phyloP scores from a whole-genome alignment of 371 early-diverging fungal genomes.

The Syncephalastrum contaminatum region DNA sequence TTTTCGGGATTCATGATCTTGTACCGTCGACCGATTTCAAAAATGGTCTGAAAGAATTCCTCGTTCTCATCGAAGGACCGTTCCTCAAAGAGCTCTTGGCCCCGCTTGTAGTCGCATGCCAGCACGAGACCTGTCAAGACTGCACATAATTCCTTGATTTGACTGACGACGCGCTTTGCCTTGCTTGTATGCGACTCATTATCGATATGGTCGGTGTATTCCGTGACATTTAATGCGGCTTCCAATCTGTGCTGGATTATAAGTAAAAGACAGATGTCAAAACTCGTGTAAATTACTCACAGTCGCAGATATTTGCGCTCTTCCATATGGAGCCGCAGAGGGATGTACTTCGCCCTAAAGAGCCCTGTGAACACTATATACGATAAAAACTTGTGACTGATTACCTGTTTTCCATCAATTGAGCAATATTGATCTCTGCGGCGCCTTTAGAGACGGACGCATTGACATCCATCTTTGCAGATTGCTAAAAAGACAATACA shows the following conservation, averaged over 20 bases:
- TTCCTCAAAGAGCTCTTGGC: conserved; percentile 86
- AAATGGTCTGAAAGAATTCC: conserved; percentile 86
- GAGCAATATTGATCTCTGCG: conserved; percentile 50
- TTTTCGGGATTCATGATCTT: conserved; percentile 98
- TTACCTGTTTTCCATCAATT: conserved; percentile 76
- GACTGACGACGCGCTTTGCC: conserved; percentile 86
- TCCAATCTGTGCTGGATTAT: conserved; percentile 57
- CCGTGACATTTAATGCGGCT: conserved; percentile 91
- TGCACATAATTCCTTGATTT: conserved; percentile 94
- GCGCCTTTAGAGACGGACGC: not conserved
- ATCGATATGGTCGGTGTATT: conserved; percentile 87
- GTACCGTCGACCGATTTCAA: conserved; percentile 94
- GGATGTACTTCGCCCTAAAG: conserved; percentile 80
- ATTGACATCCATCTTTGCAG: too few species aligned
- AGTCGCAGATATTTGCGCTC: conserved; percentile 90
- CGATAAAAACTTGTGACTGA: too few species aligned
- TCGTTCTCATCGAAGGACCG: conserved; percentile 84
- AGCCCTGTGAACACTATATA: too few species aligned
- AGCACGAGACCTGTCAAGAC: conserved; percentile 88
- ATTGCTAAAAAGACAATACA: conserved; percentile 6
- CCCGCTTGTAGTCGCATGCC: conserved; percentile 80
- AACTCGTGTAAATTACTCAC: conserved; percentile 28
- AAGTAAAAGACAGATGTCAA: conserved; percentile 4
- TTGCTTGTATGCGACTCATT: conserved; percentile 81
- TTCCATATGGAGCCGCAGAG: conserved; percentile 80